Conservation (phyloP, 1,139 yeast genomes). For the Meyerozyma athensensis region DNA sequence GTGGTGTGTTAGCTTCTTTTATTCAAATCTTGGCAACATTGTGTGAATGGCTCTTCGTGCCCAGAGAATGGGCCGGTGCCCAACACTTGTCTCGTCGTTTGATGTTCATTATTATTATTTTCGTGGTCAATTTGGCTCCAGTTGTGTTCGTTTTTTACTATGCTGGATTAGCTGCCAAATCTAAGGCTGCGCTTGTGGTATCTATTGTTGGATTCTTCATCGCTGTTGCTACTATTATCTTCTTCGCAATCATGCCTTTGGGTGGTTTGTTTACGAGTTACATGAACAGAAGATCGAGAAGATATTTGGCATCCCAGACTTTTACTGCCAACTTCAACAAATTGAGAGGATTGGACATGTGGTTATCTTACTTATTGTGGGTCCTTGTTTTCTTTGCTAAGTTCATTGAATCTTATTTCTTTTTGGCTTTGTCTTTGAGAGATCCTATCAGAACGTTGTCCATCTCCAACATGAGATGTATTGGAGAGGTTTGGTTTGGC, state of each 20-base stretch:
- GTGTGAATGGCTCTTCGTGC: conserved; percentile 94
- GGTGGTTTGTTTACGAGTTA: conserved; percentile 96
- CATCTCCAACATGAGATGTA: conserved; percentile 45
- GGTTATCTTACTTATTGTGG: conserved; percentile 95
- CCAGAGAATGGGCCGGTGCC: conserved; percentile 99
- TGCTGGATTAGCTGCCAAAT: conserved; percentile 64
- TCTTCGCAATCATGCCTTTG: conserved; percentile 92
- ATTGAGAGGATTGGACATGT: conserved; percentile 85
- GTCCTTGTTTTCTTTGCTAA: conserved; percentile 83
- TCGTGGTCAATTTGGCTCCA: conserved; percentile 76
- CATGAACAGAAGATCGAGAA: conserved; percentile 83
- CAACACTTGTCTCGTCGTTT: conserved; percentile 91
- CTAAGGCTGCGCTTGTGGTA: conserved; percentile 75
- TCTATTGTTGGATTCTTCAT: conserved; percentile 88
- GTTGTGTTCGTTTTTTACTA: conserved; percentile 81
- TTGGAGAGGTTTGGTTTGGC: conserved; percentile 90
- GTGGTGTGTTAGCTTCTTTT: conserved; percentile 80
- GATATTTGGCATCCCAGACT: conserved; percentile 89
- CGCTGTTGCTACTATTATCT: conserved; percentile 76
- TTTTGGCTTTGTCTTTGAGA: conserved; percentile 83
- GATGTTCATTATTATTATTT: conserved; percentile 62
- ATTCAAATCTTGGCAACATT: conserved; percentile 86
- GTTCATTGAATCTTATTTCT: conserved; percentile 85
- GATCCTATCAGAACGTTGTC: conserved; percentile 81
- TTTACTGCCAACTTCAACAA: conserved; percentile 89